phyloP scores from a whole-genome alignment of 768 basidiomycete genomes.

The Tylopilus balloui region DNA sequence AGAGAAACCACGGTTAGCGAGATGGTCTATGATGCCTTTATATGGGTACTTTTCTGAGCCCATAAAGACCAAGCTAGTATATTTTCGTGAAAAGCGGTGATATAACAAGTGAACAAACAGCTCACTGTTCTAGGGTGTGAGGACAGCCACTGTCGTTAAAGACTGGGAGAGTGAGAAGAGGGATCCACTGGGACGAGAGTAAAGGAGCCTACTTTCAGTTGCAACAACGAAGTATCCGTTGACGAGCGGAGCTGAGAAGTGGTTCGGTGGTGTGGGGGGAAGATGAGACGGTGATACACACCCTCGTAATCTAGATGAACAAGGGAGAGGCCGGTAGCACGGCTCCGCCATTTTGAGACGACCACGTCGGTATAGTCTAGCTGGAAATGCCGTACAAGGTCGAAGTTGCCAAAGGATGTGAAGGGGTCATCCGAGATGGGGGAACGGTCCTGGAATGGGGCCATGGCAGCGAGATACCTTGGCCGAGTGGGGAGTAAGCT shows the following conservation, averaged over 20 bases:
- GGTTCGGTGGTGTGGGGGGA: conserved; percentile 12
- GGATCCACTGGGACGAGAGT: background rate
- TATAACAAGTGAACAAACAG: conserved; percentile 5
- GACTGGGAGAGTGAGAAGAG: conserved; percentile 43
- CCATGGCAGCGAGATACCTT: conserved; percentile 28
- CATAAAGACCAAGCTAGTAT: conserved; percentile 78
- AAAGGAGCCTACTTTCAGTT: conserved; percentile 69
- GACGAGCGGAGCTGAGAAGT: conserved; percentile 67
- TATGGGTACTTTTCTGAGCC: conserved; percentile 94
- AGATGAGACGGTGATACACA: conserved; percentile 28
- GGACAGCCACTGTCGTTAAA: conserved; percentile 95
- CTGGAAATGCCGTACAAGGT: conserved; percentile 71
- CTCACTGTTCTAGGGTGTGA: conserved; percentile 93
- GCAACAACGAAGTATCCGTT: conserved; percentile 88
- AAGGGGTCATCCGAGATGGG: conserved; percentile 11
- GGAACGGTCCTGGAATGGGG: conserved; percentile 20
- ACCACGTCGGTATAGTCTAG: conserved; percentile 74
- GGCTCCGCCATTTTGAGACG: conserved; percentile 86
- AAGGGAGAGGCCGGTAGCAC: conserved; percentile 80
- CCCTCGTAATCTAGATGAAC: conserved; percentile 92
- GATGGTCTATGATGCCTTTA: conserved; percentile 91
- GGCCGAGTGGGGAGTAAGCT: background rate
- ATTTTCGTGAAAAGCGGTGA: conserved; percentile 2
- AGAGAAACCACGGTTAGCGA: conserved; percentile 92
- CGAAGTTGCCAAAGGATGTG: conserved; percentile 69